A percentile compares a stretch with the other conserved stretches of the same genome.
These are phyloP conservation scores for Cubamyces sp. DNA, from an alignment of 768 basidiomycete genomes.

Conservation along the genomic window DNA sequence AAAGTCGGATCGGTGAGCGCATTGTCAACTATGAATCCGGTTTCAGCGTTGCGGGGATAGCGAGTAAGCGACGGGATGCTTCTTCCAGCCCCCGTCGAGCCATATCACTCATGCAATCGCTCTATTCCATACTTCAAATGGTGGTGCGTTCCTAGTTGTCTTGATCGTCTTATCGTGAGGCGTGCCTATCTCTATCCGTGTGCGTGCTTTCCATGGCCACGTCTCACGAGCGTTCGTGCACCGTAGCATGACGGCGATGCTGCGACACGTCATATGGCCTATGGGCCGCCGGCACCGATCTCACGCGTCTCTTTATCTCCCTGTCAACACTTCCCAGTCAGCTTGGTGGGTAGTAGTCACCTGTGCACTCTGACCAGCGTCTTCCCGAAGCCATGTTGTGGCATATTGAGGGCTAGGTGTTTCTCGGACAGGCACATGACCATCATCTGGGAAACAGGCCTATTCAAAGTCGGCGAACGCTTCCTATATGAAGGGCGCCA, in stretches of 20 bases:
- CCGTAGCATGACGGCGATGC: too few relatives aligned
- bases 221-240: too few relatives aligned
- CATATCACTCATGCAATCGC: too few relatives aligned
- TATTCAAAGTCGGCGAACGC: neutral
- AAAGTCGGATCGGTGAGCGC: neutral
- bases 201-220: too few relatives aligned
- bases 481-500: neutral
- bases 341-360: neutral
- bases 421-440: conserved; percentile 8
- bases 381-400: neutral
- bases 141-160: too few relatives aligned
- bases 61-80: too few relatives aligned
- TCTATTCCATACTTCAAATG: too few relatives aligned
- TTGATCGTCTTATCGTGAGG: too few relatives aligned
- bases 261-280: neutral
- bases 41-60: too few relatives aligned
- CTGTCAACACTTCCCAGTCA: neutral
- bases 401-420: neutral
- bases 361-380: neutral
- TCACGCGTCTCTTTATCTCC: neutral
- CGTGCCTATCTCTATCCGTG: too few relatives aligned
- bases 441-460: neutral
- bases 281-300: neutral
- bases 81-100: too few relatives aligned
- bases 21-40: too few relatives aligned